Evolutionary conservation across 1,284 basidiomycete genomes (phyloP).

Genomic region (Coniophora puteana): DNA sequence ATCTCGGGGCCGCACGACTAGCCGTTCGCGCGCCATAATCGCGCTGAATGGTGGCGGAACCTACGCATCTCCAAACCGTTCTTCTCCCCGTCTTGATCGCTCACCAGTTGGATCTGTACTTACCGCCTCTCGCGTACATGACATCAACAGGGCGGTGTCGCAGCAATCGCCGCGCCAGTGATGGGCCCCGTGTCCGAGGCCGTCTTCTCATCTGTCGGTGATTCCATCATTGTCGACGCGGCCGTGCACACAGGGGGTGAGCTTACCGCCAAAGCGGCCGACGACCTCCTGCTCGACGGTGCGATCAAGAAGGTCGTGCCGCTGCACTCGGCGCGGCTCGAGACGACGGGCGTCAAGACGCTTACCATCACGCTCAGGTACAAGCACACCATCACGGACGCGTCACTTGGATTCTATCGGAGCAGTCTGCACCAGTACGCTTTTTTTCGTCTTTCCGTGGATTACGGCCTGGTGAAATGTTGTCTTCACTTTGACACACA

Average conservation of each 20-base stretch:
- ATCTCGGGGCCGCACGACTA: constrained; percentile 1
- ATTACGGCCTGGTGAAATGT: background rate
- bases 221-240: constrained; percentile 53
- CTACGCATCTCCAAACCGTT: background rate
- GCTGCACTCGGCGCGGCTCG: constrained; percentile 46
- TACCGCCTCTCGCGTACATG: constrained; percentile 5
- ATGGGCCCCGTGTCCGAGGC: constrained; percentile 54
- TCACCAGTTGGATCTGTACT: background rate
- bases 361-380: constrained; percentile 58
- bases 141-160: constrained; percentile 51
- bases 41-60: background rate
- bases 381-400: constrained; percentile 57
- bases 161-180: constrained; percentile 49
- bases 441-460: no score
- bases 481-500: no score
- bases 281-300: constrained; percentile 53
- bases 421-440: constrained; percentile 54
- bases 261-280: constrained; percentile 42
- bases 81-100: background rate
- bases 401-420: constrained; percentile 56
- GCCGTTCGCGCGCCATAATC: no score
- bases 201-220: constrained; percentile 47
- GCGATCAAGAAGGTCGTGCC: constrained; percentile 47
- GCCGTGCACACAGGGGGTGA: constrained; percentile 54
- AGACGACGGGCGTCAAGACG: constrained; percentile 57